Base-by-base conservation (phyloP, 169 alveolate species). In the Cyclospora cayetanensis region DNA sequence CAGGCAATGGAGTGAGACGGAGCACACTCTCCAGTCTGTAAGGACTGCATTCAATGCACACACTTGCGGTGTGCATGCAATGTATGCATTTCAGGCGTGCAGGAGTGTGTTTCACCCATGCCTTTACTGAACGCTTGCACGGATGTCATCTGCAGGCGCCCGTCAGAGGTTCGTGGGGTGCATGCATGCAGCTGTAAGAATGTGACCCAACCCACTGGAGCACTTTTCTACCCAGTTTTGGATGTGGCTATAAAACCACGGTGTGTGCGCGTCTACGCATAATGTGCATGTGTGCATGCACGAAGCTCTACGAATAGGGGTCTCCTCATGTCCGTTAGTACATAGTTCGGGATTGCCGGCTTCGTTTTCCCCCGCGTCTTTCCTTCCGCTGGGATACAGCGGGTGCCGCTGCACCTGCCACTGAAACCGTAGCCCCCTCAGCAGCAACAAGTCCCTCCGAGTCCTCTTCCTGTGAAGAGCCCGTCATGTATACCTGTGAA, bases 131-230 rank as follows among this genome's bases (percentile, higher is more conserved):
- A 9, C 27, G 70, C 70, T 15, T 22, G 70, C 70, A 55, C 11
- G n/a, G 7, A 22, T 29, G 70, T 29, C 9, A 46, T 7, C 60
- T 46, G 60, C n/a, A 15, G 15, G 15, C 7, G 60, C 60, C 7
- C 60, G 60, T n/a, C 60, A 46, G 60, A 46, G 60, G 60, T 22
- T 20, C 70, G n/a, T 9, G 15, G 29, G 34, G 9, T 55, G 70
- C 70, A 55, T 55, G 70, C 70, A 55, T 55, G 70, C 70, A 22
- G 9, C n/a, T n/a, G n/a, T n/a, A n/a, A n/a, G n/a, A n/a, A n/a
- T n/a, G n/a, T n/a, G n/a, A n/a, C n/a, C n/a, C n/a, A n/a, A 29
- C 55, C 55, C 55, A 46, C 55, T 46, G 55, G 22, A 15, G 7
- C 55, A 9, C 15, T 7, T 46, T 46, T 46, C 22, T 15, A 9